These are phyloP conservation scores for Diplodia scrobiculata DNA, from an alignment of 2,329 filamentous ascomycete species.

Conservation along the genomic window DNA sequence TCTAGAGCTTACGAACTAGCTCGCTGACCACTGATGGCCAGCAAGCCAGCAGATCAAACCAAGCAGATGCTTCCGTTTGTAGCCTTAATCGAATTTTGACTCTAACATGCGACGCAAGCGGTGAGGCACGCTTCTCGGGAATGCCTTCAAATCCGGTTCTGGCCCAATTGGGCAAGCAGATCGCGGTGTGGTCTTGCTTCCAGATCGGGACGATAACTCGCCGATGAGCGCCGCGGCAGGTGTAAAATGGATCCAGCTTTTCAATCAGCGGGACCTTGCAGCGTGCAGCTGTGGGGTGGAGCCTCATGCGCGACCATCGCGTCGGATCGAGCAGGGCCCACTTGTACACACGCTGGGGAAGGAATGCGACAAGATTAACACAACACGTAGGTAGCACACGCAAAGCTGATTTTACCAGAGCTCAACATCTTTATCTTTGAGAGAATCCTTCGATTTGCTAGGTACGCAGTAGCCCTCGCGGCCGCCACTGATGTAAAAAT, in stretches of 20 bases:
- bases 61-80: neutral
- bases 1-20: neutral
- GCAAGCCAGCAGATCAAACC: neutral
- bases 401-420: no score
- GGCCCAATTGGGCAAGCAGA: neutral
- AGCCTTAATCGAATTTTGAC: neutral
- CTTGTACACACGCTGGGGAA: neutral
- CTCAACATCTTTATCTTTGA: no score
- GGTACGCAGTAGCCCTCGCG: neutral
- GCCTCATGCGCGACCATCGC: neutral
- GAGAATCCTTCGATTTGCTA: neutral
- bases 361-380: no score
- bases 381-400: no score
- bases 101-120: neutral
- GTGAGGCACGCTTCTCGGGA: neutral
- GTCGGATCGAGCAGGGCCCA: neutral
- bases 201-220: neutral
- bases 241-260: neutral
- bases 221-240: neutral
- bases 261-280: neutral
- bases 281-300: slow-evolving; percentile 9
- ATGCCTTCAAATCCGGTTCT: neutral
- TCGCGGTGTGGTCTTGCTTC: neutral
- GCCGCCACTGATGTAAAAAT: neutral
- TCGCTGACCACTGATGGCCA: no score